Percentiles rank a stretch among this genome's conserved stretches.
phyloP scores from a whole-genome alignment of 2,329 filamentous ascomycete genomes.

The Ophiostoma ips region DNA sequence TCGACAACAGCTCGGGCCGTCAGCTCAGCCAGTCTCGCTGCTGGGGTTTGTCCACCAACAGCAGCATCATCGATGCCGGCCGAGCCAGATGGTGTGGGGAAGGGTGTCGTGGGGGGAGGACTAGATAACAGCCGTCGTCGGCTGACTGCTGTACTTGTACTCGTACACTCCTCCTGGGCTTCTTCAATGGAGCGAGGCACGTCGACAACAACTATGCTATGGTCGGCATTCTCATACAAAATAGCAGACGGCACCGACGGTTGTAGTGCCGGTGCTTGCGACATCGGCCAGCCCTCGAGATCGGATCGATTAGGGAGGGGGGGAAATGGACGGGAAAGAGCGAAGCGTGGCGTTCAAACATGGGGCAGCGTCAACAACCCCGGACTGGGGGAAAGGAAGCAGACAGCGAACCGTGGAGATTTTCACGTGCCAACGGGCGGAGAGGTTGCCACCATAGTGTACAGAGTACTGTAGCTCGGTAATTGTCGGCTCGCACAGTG shows the following conservation, averaged over 20 bases:
- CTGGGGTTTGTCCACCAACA: slow-evolving; percentile 21
- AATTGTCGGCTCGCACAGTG: slow-evolving; percentile 9
- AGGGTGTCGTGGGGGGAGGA: slow-evolving; percentile 29
- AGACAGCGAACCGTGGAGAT: background rate
- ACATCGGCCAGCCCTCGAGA: background rate
- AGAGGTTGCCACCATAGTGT: background rate
- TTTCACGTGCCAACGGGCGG: slow-evolving; percentile 4
- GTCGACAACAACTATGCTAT: slow-evolving; percentile 47
- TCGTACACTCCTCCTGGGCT: slow-evolving; percentile 36
- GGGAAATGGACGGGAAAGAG: background rate
- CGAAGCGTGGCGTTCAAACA: background rate
- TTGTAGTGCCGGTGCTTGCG: background rate
- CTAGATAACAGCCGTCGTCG: slow-evolving; percentile 31
- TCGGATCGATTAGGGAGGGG: background rate
- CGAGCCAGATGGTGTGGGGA: slow-evolving; percentile 28
- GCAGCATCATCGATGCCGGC: background rate
- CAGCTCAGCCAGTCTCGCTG: slow-evolving; percentile 38
- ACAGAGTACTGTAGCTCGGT: slow-evolving; percentile 2
- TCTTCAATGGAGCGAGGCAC: slow-evolving; percentile 56
- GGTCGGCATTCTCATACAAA: slow-evolving; percentile 37
- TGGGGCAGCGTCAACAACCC: background rate
- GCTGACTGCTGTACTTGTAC: background rate
- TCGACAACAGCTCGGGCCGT: slow-evolving; percentile 36
- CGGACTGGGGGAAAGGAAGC: background rate
- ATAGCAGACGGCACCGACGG: slow-evolving; percentile 22